A percentile compares a stretch with the other conserved stretches of the same genome.
Evolutionary conservation across 148 eudicot species (phyloP).

Genomic region (Chenopodium formosanum): DNA sequence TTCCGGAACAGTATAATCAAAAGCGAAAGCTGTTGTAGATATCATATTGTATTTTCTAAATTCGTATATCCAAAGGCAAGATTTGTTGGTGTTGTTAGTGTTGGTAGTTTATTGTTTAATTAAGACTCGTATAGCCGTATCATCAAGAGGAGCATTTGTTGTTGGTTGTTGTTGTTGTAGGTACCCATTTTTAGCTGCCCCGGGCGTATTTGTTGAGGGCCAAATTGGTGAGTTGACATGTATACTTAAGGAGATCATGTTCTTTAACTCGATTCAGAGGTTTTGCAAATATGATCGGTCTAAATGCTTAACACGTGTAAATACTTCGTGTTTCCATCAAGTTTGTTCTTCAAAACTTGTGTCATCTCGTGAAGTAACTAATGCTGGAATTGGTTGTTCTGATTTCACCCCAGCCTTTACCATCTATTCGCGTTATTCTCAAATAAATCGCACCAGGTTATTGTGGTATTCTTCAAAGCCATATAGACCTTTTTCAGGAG

Average conservation of each 20-base stretch:
- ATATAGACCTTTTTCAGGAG: constrained; percentile 31
- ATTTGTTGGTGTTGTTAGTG: too few species aligned
- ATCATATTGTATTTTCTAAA: too few species aligned
- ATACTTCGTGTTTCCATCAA: constrained; percentile 11
- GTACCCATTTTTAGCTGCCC: not conserved
- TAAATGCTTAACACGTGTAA: not conserved
- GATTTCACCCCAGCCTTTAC: not conserved
- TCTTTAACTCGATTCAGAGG: constrained; percentile 9
- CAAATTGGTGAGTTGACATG: too few species aligned
- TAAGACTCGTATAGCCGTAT: too few species aligned
- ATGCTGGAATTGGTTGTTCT: not conserved
- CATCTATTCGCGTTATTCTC: not conserved
- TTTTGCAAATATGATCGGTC: constrained; percentile 1
- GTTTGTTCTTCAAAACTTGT: not conserved
- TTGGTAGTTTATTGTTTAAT: too few species aligned
- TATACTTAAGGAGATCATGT: not conserved
- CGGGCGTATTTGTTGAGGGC: not conserved
- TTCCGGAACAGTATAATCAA: too few species aligned
- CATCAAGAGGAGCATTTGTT: too few species aligned
- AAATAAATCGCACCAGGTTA: not conserved
- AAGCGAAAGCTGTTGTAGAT: too few species aligned
- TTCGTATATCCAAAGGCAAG: too few species aligned
- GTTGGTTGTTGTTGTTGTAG: too few species aligned
- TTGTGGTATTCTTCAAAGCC: constrained; percentile 32
- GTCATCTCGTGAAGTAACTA: not conserved